Base-by-base conservation (phyloP, 1,284 basidiomycete genomes). In the Ceratobasidium sp. region DNA sequence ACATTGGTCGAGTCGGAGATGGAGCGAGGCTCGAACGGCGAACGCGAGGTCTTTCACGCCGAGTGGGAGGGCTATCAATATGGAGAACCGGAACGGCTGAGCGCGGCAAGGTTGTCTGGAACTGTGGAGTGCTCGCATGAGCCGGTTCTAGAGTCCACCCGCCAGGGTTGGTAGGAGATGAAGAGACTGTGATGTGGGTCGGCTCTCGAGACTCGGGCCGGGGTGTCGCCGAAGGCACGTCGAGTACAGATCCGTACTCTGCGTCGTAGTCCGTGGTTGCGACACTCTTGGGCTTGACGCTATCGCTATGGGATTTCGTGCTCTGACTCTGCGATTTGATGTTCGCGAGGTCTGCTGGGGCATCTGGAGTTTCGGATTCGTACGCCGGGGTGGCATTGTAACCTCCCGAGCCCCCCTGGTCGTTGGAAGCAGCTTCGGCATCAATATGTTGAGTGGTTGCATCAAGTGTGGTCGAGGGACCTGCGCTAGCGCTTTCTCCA, bases 211-310 rank as follows among this genome's bases (percentile, higher is more conserved):
- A 48, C 41, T 69, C 22, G 37, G 39, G 29, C 7, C 41, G 31
- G 22, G 56, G 31, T n/a, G 61, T 14, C 5, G 14, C 56, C 14
- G 43, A 48, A 34, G 56, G 66, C 0, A 59, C 39, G 4, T 69
- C 66, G 0, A 54, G 68, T 34, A 72, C n/a, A 13, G 68, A 72
- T 4, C 68, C 56, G 24, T 72, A 72, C 29, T 72, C 68, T 2
- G 48, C 68, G 41, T 72, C 68, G 56, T 72, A 72, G 31, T 61
- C 68, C 9, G 68, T 59, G 27, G 19, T 39, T 8, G 16, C 22
- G 27, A 16, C 51, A 24, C 29, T 61, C 22, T 27, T 58, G 7
- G 54, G 2, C 37, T 43, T n/a, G 24, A 14, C 43, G 4, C 61
- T 31, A 1, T 63, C 31, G 3, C 29, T 31, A 16, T 31, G 14